Base-by-base conservation (phyloP, 139 green algal genomes). In the Tetradesmus obliquus region DNA sequence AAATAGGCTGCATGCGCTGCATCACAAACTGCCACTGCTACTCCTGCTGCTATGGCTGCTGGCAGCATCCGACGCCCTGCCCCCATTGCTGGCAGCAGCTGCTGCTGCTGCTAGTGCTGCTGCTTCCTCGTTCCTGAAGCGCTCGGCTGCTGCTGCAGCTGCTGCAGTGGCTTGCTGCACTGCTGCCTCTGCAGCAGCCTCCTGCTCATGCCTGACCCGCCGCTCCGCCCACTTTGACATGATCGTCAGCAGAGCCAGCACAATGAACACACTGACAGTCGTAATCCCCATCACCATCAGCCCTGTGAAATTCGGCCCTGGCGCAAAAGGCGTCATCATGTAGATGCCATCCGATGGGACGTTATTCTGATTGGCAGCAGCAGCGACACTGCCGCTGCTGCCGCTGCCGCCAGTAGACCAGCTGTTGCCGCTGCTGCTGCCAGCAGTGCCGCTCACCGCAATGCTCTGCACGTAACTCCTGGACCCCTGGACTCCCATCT, bases 211-310 rank as follows among this genome's bases (percentile, higher is more conserved):
- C 32, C 62, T 82, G 13, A 5, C 15, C 19, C 66, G 24, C 4
- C 15, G 3, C 85, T 82, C 24, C 22, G 24, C 24, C 24, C 76
- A 53, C 76, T 51, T 82, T 53, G 76, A 55, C 24, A 62, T 12
- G 0, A 88, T 53, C 4, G 71, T 22, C 24, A 72, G 20, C 6
- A 24, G 7, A 7, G 62, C 24, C 4, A 72, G 62, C 55, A 87
- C 54, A 53, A 87, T 55, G 15, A 87, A 60, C 54, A 87, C 55
- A 24, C 54, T 87, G 13, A 58, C 54, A 10, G 55, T 87, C 20
- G 55, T 87, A 19, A 87, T 87, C 6, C 82, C 55, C 82, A 87
- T 87, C 15, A 87, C 62, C 19, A 87, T 6, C 55, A 87, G 13
- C 4, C 82, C 82, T 74, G 60, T 60, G 15, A 87, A 53, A 8